These are phyloP conservation scores for Apiospora saccharicola DNA, from an alignment of 2,329 filamentous ascomycete species.

Conservation along the genomic window DNA sequence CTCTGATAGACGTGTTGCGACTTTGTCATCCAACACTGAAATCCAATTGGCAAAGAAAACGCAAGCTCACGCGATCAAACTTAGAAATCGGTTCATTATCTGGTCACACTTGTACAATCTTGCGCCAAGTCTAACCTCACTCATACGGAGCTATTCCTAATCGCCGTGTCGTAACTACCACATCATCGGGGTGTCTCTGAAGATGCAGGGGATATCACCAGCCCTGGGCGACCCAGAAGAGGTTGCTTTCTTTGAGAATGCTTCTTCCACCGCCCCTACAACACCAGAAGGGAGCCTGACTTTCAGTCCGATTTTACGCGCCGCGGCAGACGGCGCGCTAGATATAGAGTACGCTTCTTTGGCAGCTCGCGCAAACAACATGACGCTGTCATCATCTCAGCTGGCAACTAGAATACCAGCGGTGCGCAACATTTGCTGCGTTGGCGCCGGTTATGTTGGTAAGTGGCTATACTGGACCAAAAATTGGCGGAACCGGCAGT, in stretches of 20 bases:
- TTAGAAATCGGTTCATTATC: neutral
- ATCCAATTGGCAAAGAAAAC: neutral
- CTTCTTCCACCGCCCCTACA: slow-evolving; percentile 52
- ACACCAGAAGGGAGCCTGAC: slow-evolving; percentile 52
- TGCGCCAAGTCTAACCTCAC: neutral
- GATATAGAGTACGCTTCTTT: slow-evolving; percentile 30
- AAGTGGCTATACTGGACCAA: slow-evolving; percentile 44
- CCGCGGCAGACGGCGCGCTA: slow-evolving; percentile 32
- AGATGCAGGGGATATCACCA: slow-evolving; percentile 35
- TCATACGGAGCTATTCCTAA: too few relatives aligned
- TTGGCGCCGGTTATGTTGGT: slow-evolving; percentile 55
- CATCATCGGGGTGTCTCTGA: neutral
- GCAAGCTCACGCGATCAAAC: neutral
- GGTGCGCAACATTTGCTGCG: slow-evolving; percentile 47
- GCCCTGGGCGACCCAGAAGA: slow-evolving; percentile 42
- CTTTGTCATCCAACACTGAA: neutral
- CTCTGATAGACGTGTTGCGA: neutral
- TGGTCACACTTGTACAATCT: neutral
- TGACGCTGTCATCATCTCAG: slow-evolving; percentile 30
- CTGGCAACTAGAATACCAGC: slow-evolving; percentile 27
- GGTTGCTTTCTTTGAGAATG: slow-evolving; percentile 35
- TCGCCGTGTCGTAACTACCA: neutral
- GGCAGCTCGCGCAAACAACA: slow-evolving; percentile 28
- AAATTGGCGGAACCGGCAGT: neutral
- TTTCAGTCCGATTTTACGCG: slow-evolving; percentile 50